phyloP scores from a whole-genome alignment of 2,329 filamentous ascomycete genomes.

The Hypoxylon sp. region DNA sequence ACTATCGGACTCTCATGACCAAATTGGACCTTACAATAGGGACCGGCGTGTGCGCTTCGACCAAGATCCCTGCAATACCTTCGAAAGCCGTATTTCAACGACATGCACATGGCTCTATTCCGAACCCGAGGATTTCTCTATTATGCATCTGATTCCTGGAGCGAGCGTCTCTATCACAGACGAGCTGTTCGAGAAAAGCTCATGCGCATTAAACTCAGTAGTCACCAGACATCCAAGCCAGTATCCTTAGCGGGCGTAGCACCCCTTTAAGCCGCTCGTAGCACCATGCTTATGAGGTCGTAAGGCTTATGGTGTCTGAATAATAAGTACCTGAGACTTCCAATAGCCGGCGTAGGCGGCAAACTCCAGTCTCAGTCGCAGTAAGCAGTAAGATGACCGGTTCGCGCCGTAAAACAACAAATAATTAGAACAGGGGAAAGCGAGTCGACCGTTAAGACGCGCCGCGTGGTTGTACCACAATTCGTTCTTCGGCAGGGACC shows the following conservation, averaged over 20 bases:
- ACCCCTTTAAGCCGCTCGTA: conserved; percentile 1
- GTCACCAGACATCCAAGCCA: background rate
- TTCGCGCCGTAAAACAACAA: background rate
- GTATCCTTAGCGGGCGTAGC: background rate
- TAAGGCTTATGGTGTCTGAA: background rate
- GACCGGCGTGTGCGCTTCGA: background rate
- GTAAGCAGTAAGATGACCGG: conserved; percentile 3
- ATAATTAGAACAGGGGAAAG: background rate
- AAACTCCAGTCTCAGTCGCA: background rate
- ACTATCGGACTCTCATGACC: background rate
- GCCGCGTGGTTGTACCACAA: conserved; percentile 14
- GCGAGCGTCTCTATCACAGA: background rate
- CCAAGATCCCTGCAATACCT: background rate
- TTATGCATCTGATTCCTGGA: background rate
- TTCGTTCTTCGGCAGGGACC: conserved; percentile 24
- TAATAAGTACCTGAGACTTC: conserved; percentile 4
- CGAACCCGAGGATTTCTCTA: background rate
- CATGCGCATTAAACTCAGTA: background rate
- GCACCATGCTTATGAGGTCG: background rate
- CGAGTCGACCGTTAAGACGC: conserved; percentile 6
- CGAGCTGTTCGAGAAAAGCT: background rate
- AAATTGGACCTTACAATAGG: background rate
- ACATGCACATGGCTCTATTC: background rate
- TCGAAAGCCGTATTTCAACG: background rate
- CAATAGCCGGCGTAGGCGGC: background rate